Percentiles rank a stretch among this genome's conserved stretches.
phyloP scores from a whole-genome alignment of 2,329 filamentous ascomycete genomes.

The Tolypocladium guangdongense region DNA sequence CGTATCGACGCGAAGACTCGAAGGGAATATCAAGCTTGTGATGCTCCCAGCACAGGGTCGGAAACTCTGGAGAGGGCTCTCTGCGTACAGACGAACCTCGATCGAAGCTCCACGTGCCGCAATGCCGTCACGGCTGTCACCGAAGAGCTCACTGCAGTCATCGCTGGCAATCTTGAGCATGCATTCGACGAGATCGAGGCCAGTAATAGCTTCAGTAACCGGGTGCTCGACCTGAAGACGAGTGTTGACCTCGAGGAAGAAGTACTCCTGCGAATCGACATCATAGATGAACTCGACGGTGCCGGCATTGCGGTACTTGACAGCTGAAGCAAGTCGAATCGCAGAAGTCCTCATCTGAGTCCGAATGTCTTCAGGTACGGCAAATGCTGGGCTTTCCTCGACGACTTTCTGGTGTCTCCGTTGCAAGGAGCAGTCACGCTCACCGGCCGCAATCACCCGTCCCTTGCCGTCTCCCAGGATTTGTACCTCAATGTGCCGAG shows the following conservation, averaged over 20 bases:
- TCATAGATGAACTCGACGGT: slow-evolving; percentile 36
- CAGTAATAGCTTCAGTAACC: slow-evolving; percentile 62
- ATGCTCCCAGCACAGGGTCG: slow-evolving; percentile 48
- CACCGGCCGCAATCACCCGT: slow-evolving; percentile 26
- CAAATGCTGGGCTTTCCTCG: slow-evolving; percentile 31
- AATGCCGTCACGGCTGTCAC: neutral
- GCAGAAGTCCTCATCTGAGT: slow-evolving; percentile 25
- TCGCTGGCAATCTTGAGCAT: slow-evolving; percentile 24
- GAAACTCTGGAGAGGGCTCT: slow-evolving; percentile 46
- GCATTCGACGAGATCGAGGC: slow-evolving; percentile 56
- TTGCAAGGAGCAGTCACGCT: slow-evolving; percentile 41
- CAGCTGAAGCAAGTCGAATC: slow-evolving; percentile 19
- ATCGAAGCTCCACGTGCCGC: slow-evolving; percentile 19
- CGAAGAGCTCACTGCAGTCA: slow-evolving; percentile 9
- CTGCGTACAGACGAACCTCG: slow-evolving; percentile 29
- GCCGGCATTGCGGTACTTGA: slow-evolving; percentile 29
- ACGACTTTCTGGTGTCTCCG: slow-evolving; percentile 40
- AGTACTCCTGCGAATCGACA: slow-evolving; percentile 23
- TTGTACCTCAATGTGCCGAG: slow-evolving; percentile 39
- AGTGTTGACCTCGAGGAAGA: slow-evolving; percentile 38
- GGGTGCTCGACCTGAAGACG: slow-evolving; percentile 39
- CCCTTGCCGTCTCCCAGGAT: slow-evolving; percentile 35
- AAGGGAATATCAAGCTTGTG: slow-evolving; percentile 45
- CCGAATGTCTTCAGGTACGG: slow-evolving; percentile 19
- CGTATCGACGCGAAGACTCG: slow-evolving; percentile 46